A percentile compares a stretch with the other conserved stretches of the same genome.
Conservation (phyloP, 2,329 filamentous ascomycete species). For the Chrysoporthe puriensis region DNA sequence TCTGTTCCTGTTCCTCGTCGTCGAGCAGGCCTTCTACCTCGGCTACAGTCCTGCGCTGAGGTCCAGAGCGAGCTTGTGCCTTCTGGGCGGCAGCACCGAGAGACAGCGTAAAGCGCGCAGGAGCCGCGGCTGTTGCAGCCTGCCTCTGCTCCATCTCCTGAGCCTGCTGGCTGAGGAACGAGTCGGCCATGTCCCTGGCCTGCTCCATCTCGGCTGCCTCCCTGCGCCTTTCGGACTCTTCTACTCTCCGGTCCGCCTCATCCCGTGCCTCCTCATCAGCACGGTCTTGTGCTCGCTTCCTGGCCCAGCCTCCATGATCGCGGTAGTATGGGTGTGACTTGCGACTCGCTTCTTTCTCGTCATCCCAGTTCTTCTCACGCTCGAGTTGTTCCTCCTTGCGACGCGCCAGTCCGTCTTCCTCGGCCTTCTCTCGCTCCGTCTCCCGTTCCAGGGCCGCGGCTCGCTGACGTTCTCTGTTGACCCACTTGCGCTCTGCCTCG, state of each 20-base stretch:
- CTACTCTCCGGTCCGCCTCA: conserved; percentile 78
- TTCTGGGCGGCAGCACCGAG: conserved; percentile 86
- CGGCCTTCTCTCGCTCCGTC: conserved; percentile 76
- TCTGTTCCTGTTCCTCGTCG: conserved; percentile 83
- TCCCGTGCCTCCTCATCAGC: conserved; percentile 76
- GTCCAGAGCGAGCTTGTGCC: conserved; percentile 57
- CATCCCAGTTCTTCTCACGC: conserved; percentile 75
- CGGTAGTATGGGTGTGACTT: conserved; percentile 83
- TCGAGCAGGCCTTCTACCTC: conserved; percentile 94
- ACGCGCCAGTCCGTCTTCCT: conserved; percentile 66
- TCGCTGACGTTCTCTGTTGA: conserved; percentile 83
- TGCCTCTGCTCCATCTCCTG: conserved; percentile 68
- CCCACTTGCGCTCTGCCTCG: conserved; percentile 87
- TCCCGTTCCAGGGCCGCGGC: conserved; percentile 86
- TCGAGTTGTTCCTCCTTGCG: conserved; percentile 72
- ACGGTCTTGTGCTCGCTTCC: conserved; percentile 75
- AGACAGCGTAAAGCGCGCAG: conserved; percentile 88
- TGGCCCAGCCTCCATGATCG: conserved; percentile 82
- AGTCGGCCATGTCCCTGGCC: conserved; percentile 83
- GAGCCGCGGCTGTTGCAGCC: conserved; percentile 50
- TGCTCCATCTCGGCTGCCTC: conserved; percentile 75
- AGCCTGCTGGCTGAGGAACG: conserved; percentile 84
- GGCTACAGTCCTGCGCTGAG: conserved; percentile 77
- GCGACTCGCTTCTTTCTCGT: conserved; percentile 76
- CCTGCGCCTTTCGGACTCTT: conserved; percentile 73